Conservation (phyloP, 768 basidiomycete genomes). For the Leccinum fibrillosum region DNA sequence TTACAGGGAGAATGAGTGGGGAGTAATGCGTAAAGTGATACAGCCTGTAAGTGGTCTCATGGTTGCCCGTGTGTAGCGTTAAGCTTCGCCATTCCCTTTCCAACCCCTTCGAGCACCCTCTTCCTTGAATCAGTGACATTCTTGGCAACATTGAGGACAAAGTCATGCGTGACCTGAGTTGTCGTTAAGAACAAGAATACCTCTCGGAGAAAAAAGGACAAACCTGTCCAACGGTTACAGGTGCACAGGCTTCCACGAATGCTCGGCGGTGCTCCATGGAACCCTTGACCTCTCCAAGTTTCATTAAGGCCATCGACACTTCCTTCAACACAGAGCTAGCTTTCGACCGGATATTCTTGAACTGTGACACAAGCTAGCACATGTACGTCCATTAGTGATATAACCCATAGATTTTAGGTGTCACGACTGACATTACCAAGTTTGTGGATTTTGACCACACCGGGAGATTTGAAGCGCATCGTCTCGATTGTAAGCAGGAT, state of each 20-base stretch:
- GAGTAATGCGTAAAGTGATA: slow-evolving; percentile 8
- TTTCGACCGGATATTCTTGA: slow-evolving; percentile 58
- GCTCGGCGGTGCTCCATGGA: slow-evolving; percentile 50
- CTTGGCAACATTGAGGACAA: slow-evolving; percentile 57
- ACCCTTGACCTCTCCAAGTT: slow-evolving; percentile 49
- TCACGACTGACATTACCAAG: slow-evolving; percentile 56
- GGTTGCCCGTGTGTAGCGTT: slow-evolving; percentile 37
- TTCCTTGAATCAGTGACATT: slow-evolving; percentile 66
- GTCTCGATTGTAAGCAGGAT: slow-evolving; percentile 69
- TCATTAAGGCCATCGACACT: slow-evolving; percentile 51
- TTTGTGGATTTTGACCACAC: slow-evolving; percentile 70
- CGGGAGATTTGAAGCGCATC: slow-evolving; percentile 66
- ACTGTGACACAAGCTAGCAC: slow-evolving; percentile 59
- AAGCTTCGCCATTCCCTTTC: slow-evolving; percentile 63
- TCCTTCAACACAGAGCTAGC: slow-evolving; percentile 52
- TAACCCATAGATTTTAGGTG: not conserved
- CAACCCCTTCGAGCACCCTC: slow-evolving; percentile 67
- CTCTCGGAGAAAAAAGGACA: not conserved
- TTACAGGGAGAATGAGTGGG: slow-evolving; percentile 27
- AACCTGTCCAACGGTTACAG: slow-evolving; percentile 39
- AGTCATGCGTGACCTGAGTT: slow-evolving; percentile 60
- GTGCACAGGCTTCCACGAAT: slow-evolving; percentile 49
- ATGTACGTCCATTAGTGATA: slow-evolving; percentile 3
- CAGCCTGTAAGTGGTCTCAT: slow-evolving; percentile 6
- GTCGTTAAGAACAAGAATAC: not conserved